These are phyloP conservation scores for Pestalotiopsis sp. DNA, from an alignment of 2,329 filamentous ascomycete species.

Conservation along the genomic window DNA sequence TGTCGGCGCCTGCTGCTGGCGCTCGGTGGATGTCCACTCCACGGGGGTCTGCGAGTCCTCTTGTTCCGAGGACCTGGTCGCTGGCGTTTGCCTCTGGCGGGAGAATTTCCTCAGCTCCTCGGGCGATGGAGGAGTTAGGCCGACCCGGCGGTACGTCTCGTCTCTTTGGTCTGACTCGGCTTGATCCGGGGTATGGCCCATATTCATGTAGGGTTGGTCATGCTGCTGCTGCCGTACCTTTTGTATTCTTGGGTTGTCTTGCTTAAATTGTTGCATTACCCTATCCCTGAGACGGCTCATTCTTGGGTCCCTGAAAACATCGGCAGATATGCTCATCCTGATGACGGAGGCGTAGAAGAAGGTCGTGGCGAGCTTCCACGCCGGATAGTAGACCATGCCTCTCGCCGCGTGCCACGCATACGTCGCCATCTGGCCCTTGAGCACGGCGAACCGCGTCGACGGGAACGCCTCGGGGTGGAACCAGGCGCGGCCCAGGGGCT, in stretches of 20 bases:
- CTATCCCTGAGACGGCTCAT: constrained; percentile 19
- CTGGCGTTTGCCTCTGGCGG: not conserved
- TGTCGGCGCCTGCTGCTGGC: not conserved
- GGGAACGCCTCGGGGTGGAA: constrained; percentile 37
- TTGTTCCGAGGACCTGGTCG: not conserved
- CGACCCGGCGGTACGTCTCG: constrained; percentile 2
- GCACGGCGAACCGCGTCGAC: constrained; percentile 18
- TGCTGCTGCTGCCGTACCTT: not conserved
- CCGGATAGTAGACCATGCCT: constrained; percentile 34
- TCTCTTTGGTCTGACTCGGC: not conserved
- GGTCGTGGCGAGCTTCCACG: constrained; percentile 25
- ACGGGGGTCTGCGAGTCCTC: not conserved
- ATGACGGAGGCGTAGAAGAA: constrained; percentile 34
- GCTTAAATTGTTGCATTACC: constrained; percentile 22
- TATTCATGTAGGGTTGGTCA: not conserved
- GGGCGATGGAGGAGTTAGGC: constrained; percentile 6
- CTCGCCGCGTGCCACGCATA: constrained; percentile 39
- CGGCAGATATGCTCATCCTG: constrained; percentile 22
- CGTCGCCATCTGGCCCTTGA: constrained; percentile 28
- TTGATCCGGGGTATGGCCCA: constrained; percentile 12
- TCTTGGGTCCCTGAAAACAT: constrained; percentile 31
- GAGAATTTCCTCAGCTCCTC: not conserved
- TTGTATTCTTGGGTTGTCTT: constrained; percentile 7
- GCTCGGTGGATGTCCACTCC: not conserved
- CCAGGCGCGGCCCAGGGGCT: constrained; percentile 29